Evolutionary conservation across 2,329 filamentous ascomycete species (phyloP).

Genomic region (Hypomyces perniciosus): DNA sequence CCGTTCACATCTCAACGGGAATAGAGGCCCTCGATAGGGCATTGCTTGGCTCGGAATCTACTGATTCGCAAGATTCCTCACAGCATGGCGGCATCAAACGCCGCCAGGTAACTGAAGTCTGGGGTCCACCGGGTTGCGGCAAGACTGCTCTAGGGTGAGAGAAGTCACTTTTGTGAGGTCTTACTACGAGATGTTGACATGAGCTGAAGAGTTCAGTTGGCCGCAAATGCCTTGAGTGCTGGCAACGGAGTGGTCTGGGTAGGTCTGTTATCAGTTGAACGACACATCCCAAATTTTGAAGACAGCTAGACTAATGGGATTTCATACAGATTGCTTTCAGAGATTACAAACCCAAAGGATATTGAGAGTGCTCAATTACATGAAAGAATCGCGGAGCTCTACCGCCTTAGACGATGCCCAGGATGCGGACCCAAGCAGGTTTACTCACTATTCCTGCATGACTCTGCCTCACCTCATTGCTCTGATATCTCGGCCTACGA

Average conservation of each 20-base stretch:
- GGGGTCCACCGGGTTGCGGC: conserved; percentile 78
- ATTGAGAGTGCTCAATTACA: conserved; percentile 19
- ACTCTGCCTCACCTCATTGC: conserved; percentile 70
- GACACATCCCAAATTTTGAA: neutral
- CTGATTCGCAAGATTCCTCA: conserved; percentile 13
- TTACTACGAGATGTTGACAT: conserved; percentile 11
- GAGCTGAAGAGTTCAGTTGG: conserved; percentile 61
- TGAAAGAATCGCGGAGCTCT: conserved; percentile 11
- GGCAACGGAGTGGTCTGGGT: conserved; percentile 71
- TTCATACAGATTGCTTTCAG: conserved; percentile 42
- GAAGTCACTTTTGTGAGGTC: neutral
- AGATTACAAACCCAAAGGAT: conserved; percentile 27
- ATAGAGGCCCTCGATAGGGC: conserved; percentile 46
- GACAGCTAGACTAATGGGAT: neutral
- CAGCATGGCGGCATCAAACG: conserved; percentile 56
- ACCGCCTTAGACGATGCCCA: conserved; percentile 9
- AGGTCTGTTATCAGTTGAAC: conserved; percentile 48
- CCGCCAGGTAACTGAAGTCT: conserved; percentile 79
- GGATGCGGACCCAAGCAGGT: conserved; percentile 24
- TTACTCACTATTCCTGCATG: conserved; percentile 46
- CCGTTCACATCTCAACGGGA: conserved; percentile 50
- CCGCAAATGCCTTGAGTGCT: conserved; percentile 55
- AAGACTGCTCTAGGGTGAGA: conserved; percentile 74
- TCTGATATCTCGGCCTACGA: conserved; percentile 62
- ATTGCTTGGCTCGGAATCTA: conserved; percentile 25